phyloP scores from a whole-genome alignment of 805 yeast species.

The Hanseniaspora osmophila region DNA sequence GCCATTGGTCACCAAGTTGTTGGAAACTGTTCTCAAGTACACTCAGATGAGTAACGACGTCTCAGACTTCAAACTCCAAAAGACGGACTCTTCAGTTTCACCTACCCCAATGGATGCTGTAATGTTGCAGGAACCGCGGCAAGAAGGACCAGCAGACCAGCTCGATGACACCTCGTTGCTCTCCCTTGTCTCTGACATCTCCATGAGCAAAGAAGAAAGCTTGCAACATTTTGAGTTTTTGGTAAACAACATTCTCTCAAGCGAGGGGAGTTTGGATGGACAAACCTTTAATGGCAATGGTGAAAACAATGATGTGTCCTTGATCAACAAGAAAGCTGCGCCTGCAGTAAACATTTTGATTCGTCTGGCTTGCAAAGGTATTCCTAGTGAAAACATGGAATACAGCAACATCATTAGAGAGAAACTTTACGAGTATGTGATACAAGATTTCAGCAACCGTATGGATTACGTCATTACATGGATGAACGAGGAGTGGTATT shows the following conservation, averaged over 20 bases:
- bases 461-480: conserved; percentile 74
- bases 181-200: not conserved
- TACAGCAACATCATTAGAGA: conserved; percentile 52
- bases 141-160: too few species aligned
- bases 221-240: not conserved
- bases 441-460: conserved; percentile 56
- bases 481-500: conserved; percentile 85
- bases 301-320: too few species aligned
- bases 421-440: conserved; percentile 56
- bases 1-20: conserved; percentile 1
- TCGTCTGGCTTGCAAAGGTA: conserved; percentile 74
- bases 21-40: not conserved
- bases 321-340: conserved; percentile 29
- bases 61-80: not conserved
- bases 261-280: too few species aligned
- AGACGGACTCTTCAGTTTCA: too few species aligned
- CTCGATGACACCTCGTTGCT: not conserved
- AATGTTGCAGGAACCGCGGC: too few species aligned
- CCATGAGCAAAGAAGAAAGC: not conserved
- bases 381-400: conserved; percentile 27
- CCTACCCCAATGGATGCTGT: too few species aligned
- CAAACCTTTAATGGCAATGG: not conserved
- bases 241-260: not conserved
- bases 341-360: conserved; percentile 40
- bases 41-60: not conserved